Evolutionary conservation across 805 yeast genomes (phyloP).

Genomic region (Geotrichum ghanense): DNA sequence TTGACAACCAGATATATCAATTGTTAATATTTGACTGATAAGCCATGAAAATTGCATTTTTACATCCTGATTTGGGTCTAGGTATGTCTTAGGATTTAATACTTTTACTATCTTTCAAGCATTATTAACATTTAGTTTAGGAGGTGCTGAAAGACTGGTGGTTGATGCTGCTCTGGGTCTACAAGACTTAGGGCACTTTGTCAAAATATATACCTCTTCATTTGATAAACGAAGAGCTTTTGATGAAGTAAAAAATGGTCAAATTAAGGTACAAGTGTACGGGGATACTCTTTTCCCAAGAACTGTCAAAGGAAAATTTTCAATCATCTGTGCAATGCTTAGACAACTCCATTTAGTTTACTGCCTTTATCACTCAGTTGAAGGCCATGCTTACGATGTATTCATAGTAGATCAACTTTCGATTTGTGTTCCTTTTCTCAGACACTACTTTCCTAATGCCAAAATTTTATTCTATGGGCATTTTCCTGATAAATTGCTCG

Average conservation of each 20-base stretch:
- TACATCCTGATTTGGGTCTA: conserved; percentile 94
- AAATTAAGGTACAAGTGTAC: conserved; percentile 51
- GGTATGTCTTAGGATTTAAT: conserved; percentile 30
- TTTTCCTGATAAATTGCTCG: conserved; percentile 81
- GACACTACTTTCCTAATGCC: conserved; percentile 22
- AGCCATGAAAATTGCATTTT: conserved; percentile 67
- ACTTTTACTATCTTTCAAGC: not conserved
- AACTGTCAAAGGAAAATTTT: conserved; percentile 49
- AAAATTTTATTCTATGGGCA: conserved; percentile 83
- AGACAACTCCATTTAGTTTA: conserved; percentile 63
- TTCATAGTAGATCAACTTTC: conserved; percentile 84
- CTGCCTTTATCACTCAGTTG: conserved; percentile 34
- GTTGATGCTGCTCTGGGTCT: conserved; percentile 91
- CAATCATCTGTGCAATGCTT: conserved; percentile 70
- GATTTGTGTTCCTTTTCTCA: conserved; percentile 67
- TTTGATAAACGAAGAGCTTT: conserved; percentile 82
- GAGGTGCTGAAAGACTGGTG: conserved; percentile 94
- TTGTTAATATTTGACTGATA: too few species aligned
- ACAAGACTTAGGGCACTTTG: conserved; percentile 50
- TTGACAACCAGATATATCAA: too few species aligned
- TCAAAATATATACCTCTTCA: conserved; percentile 76
- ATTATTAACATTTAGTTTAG: conserved; percentile 9
- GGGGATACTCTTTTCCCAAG: conserved; percentile 82
- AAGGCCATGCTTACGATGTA: conserved; percentile 46
- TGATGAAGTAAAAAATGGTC: conserved; percentile 64